Evolutionary conservation across 768 basidiomycete genomes (phyloP).

Genomic region (Cystobasidium ongulense): DNA sequence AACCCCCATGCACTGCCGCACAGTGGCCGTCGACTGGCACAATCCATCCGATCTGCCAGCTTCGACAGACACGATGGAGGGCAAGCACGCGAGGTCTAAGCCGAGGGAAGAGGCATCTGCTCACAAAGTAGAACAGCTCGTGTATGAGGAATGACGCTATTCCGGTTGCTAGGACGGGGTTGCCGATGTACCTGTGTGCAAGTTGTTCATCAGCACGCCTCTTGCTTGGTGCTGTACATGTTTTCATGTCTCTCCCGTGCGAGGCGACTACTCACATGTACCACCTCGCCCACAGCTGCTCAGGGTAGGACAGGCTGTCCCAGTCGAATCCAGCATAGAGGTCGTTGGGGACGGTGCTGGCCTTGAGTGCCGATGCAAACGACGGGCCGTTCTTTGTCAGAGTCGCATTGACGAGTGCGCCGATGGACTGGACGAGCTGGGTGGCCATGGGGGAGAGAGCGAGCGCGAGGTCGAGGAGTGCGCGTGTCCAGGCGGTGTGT

Average conservation of each 20-base stretch:
- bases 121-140: constrained; percentile 57
- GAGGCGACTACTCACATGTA: neutral
- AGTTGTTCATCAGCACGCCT: no score
- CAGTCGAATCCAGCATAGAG: constrained; percentile 22
- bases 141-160: constrained; percentile 86
- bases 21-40: no score
- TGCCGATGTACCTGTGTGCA: constrained; percentile 79
- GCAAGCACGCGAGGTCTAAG: no score
- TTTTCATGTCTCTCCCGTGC: constrained; percentile 42
- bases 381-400: constrained; percentile 1
- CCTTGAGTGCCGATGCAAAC: constrained; percentile 6
- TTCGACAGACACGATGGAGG: no score
- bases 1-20: no score
- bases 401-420: constrained; percentile 28
- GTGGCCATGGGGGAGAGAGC: neutral
- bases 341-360: constrained; percentile 8
- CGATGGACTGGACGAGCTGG: constrained; percentile 10
- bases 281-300: constrained; percentile 48
- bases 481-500: no score
- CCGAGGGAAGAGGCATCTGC: neutral
- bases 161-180: constrained; percentile 86
- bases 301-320: constrained; percentile 24
- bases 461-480: neutral
- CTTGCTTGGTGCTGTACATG: no score
- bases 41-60: no score